Conservation (phyloP, 305 asterid species). For the Ilex paraguariensis region DNA sequence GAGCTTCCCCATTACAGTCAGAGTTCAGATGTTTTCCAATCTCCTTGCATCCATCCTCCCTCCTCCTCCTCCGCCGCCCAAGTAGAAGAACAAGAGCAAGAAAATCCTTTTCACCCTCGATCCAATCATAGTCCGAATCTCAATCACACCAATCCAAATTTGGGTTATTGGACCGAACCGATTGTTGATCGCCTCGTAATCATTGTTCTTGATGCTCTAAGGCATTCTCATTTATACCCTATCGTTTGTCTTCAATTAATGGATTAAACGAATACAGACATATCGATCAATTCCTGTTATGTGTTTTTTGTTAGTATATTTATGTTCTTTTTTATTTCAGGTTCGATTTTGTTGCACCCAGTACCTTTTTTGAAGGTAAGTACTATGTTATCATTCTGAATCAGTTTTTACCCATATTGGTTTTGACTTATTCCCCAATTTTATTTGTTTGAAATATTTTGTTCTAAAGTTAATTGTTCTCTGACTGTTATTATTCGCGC, state of each 20-base stretch:
- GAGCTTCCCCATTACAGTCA: constrained; percentile 76
- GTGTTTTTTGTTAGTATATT: background rate
- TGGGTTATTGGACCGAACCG: constrained; percentile 73
- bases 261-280: too few relatives aligned
- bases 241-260: constrained; percentile 1
- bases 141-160: constrained; percentile 1
- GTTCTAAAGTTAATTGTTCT: too few relatives aligned
- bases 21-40: constrained; percentile 58
- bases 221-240: constrained; percentile 29
- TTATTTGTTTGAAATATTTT: background rate
- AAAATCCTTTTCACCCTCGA: constrained; percentile 6
- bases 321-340: constrained; percentile 23
- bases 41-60: constrained; percentile 62
- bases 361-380: constrained; percentile 66
- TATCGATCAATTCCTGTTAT: background rate
- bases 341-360: constrained; percentile 96
- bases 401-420: background rate
- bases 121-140: background rate
- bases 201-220: constrained; percentile 84
- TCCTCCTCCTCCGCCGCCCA: background rate
- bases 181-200: constrained; percentile 71
- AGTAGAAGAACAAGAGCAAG: constrained; percentile 12
- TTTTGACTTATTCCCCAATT: background rate
- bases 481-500: too few relatives aligned
- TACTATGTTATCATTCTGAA: constrained; percentile 3